phyloP scores from a whole-genome alignment of 768 basidiomycete species.

The Pleurotus eryngii region DNA sequence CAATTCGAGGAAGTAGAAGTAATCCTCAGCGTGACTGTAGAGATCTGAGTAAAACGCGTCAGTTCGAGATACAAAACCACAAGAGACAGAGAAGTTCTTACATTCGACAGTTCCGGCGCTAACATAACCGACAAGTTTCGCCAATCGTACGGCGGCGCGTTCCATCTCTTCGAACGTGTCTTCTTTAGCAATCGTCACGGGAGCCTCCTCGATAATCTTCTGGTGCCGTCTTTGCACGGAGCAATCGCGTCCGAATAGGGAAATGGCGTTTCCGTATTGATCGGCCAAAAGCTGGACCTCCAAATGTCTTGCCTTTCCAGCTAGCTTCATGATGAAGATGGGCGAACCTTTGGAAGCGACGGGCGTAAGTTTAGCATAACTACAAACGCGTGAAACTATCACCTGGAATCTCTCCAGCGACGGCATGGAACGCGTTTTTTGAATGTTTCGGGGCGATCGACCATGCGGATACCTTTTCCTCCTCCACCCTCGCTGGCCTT shows the following conservation, averaged over 20 bases:
- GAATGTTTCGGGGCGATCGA: slow-evolving; percentile 82
- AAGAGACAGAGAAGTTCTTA: slow-evolving; percentile 32
- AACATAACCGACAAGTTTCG: slow-evolving; percentile 98
- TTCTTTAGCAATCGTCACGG: slow-evolving; percentile 93
- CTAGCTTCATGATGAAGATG: slow-evolving; percentile 99
- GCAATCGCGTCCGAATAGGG: slow-evolving; percentile 97
- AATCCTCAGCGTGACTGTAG: slow-evolving; percentile 90
- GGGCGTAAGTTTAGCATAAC: slow-evolving; percentile 9
- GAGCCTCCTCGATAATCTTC: slow-evolving; percentile 99
- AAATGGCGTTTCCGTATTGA: slow-evolving; percentile 99
- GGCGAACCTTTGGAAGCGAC: slow-evolving; percentile 68
- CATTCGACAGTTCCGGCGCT: slow-evolving; percentile 99
- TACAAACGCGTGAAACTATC: slow-evolving; percentile 16
- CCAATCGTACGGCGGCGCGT: slow-evolving; percentile 97
- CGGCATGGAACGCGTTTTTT: slow-evolving; percentile 94
- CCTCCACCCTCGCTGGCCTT: slow-evolving; percentile 99
- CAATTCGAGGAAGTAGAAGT: slow-evolving; percentile 96
- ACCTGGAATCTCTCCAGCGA: slow-evolving; percentile 97
- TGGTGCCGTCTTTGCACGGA: slow-evolving; percentile 99
- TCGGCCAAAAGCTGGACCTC: slow-evolving; percentile 98
- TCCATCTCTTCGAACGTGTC: slow-evolving; percentile 97
- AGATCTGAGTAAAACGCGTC: slow-evolving; percentile 55
- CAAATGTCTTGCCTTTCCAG: slow-evolving; percentile 93
- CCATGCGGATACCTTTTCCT: slow-evolving; percentile 98
- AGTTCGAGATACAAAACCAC: background rate